Base-by-base conservation (phyloP, 192 early-diverging fungal species). In the Backusella psychrophila region DNA sequence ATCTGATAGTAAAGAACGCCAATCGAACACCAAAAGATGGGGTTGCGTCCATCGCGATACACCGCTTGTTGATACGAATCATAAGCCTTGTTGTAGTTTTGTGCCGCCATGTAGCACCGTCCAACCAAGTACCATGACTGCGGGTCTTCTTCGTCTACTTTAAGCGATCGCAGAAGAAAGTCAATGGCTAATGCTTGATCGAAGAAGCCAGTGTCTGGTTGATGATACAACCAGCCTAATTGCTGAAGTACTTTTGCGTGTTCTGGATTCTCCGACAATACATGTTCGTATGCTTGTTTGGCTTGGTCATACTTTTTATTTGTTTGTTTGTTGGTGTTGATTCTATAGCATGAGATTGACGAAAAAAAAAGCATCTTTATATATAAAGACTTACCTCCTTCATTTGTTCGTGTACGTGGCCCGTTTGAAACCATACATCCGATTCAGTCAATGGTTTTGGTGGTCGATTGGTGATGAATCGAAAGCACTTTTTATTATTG, bases 371-470 rank as follows among this genome's bases (percentile, higher is more conserved):
- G 35, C 29, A 26, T 3, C n/a, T 36, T 15, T 7, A 26, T 67
- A 49, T 12, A 15, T 5, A n/a, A n/a, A 34, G 3, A 92, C 71
- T 72, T 52, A 46, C 91, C 74, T 99, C 96, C 59, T 95, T 96
- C 78, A 94, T 92, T 77, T 96, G 95, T 81, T 99, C 98, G 81
- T 98, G 92, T 1, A 97, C 95, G 71, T 97, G 96, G 21, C 97
- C 98, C 65, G 97, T 98, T 82, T 99, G 97, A 85, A 97, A 99
- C 96, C 95, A 97, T 56, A 99, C 96, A 80, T 99, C 98, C 4
- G 91, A 88, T 77, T 97, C 95, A 21, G 95, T 96, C 31, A 99
- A 89, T 31, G 98, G 98, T 73, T 91, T 92, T n/a, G 97, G 97
- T 17, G 97, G 96, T 19, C 88, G 88, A 33, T 84, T 81, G 3